Evolutionary conservation across 345 rosid genomes (phyloP), one percentile per base, ranked within the genome.

Genomic region (Acer campestre): DNA sequence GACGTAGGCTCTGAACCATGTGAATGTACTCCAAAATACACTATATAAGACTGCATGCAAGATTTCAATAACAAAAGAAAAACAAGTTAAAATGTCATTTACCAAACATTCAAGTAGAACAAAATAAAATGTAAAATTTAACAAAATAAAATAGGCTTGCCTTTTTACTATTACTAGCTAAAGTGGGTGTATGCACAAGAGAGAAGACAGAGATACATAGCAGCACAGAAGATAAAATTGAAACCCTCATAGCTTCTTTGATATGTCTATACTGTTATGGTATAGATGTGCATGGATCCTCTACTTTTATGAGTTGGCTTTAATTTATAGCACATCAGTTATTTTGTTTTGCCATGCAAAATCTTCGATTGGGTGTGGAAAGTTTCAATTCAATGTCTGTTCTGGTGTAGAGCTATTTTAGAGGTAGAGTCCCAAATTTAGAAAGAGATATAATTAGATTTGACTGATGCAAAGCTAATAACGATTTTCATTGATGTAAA

Each of bases 81-180:
- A 11, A 49, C 12, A 13, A 13, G n/a, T 56, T 6, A 56, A 56
- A 56, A 56, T 56, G 22, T 56, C 23, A n/a, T 4, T 56, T 56
- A 56, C n/a, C 18, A 56, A n/a, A n/a, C n/a, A n/a, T n/a, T n/a
- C n/a, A n/a, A n/a, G n/a, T n/a, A n/a, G n/a, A n/a, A n/a, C n/a
- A n/a, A 11, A 68, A 7, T 68, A n/a, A 18, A 56, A 27, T 12
- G 7, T 4, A 65, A 68, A 62, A 62, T 48, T 49, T 11, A 59
- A 2, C 2, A 6, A 62, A 17, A 31, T 16, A 10, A 25, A 62
- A 27, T 20, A n/a, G 67, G 71, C 80, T 77, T 71, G 80, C 91
- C 89, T 86, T 86, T 78, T 69, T 56, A n/a, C n/a, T n/a, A 2
- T 31, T 31, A 31, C 35, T 31, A 31, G 90, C 83, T 83, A 77